Evolutionary conservation across 2,329 filamentous ascomycete genomes (phyloP).

Genomic region (Aspergillus sp.): DNA sequence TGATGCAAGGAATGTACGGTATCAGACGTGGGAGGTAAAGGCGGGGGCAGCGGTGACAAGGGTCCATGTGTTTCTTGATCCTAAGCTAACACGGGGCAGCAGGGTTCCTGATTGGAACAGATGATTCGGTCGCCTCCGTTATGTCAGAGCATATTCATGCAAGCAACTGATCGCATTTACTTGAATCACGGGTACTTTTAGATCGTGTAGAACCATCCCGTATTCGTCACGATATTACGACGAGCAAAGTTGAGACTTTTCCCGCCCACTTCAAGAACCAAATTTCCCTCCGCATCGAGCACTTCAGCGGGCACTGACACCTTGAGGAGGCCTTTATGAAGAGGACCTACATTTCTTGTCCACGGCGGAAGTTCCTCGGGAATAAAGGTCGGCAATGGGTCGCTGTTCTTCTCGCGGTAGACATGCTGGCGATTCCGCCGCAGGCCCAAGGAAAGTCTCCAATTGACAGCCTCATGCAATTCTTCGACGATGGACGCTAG

Average conservation of each 20-base stretch:
- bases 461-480: constrained; percentile 13
- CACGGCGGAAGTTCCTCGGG: constrained; percentile 26
- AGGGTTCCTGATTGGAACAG: too few species aligned
- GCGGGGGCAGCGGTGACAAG: too few species aligned
- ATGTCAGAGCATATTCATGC: too few species aligned
- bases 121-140: too few species aligned
- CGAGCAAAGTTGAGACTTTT: constrained; percentile 26
- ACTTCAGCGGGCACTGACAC: constrained; percentile 14
- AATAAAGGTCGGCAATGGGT: constrained; percentile 29
- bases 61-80: too few species aligned
- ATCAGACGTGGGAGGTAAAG: too few species aligned
- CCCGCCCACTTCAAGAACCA: constrained; percentile 29
- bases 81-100: too few species aligned
- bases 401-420: constrained; percentile 27
- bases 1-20: too few species aligned
- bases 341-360: constrained; percentile 24
- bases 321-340: constrained; percentile 16
- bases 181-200: not conserved
- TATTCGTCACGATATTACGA: constrained; percentile 33
- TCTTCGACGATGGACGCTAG: constrained; percentile 16
- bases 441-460: constrained; percentile 9
- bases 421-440: constrained; percentile 27
- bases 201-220: constrained; percentile 31
- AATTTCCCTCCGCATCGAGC: constrained; percentile 21
- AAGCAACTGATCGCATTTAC: not conserved